Evolutionary conservation across 495 filamentous ascomycete species (phyloP).

Genomic region (Neurospora tetraspora): DNA sequence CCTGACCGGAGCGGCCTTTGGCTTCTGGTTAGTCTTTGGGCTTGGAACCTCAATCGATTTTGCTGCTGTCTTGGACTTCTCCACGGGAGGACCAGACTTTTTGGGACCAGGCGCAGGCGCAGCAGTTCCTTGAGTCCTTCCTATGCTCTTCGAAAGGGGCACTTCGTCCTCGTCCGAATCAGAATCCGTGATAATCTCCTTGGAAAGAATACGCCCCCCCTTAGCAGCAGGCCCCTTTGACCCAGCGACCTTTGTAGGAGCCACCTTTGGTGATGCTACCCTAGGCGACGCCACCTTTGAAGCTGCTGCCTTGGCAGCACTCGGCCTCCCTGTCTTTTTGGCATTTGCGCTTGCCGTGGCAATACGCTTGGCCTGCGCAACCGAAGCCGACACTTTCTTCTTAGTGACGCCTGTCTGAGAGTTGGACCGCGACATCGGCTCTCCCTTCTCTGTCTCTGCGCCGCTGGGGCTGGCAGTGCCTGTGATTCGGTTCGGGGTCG

Average conservation of each 20-base stretch:
- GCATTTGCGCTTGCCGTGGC: constrained; percentile 25
- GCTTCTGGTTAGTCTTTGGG: constrained; percentile 11
- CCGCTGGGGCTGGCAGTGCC: constrained; percentile 48
- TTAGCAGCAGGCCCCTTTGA: constrained; percentile 14
- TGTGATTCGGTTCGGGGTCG: constrained; percentile 47
- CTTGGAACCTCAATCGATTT: constrained; percentile 22
- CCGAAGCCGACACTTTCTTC: constrained; percentile 53
- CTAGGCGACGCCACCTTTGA: constrained; percentile 8
- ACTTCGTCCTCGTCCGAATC: constrained; percentile 54
- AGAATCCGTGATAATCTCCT: constrained; percentile 67
- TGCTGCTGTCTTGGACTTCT: constrained; percentile 13
- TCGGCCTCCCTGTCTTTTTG: constrained; percentile 6
- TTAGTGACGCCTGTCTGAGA: constrained; percentile 39
- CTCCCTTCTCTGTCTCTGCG: constrained; percentile 41
- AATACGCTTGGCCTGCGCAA: constrained; percentile 52
- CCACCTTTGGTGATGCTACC: constrained; percentile 24
- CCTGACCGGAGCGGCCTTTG: constrained; percentile 7
- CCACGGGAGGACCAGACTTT: constrained; percentile 24
- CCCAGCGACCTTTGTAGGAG: constrained; percentile 15
- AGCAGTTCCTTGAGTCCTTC: constrained; percentile 22
- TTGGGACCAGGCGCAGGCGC: constrained; percentile 17
- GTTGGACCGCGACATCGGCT: constrained; percentile 43
- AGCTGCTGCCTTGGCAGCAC: constrained; percentile 2
- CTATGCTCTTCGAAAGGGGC: constrained; percentile 25
- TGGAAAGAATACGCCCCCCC: constrained; percentile 34